Base-by-base conservation (phyloP, 371 early-diverging fungal species). In the Entomophthora muscae region DNA sequence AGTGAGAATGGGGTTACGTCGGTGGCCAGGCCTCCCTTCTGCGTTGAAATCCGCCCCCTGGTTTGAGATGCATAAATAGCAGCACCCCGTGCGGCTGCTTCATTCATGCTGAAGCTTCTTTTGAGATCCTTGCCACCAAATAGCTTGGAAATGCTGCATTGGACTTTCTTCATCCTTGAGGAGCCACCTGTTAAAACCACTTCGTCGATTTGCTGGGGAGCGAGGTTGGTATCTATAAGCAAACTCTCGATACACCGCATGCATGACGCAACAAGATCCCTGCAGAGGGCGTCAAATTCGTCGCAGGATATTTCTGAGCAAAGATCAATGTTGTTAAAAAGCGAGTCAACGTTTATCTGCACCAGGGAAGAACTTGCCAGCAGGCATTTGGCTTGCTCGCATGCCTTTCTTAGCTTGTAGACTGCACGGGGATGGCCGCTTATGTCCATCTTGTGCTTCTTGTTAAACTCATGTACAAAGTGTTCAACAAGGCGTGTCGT, bases 181-280 rank as follows among this genome's bases (percentile, higher is more conserved):
- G 95, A 96, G 73, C 99, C 99, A 73, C 99, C 99, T 61, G 98
- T 99, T 58, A 99, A 83, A 64, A 99, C 93, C 65, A 99, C 93
- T 73, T 99, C 98, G 73, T 91, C 84, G 64, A 99, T 90, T 64
- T 91, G 88, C 62, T 78, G 80, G 78, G 88, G 83, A 54, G 75
- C 67, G 64, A 99, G 73, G 63, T 83, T 84, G 64, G 99, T 95
- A 81, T 99, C 99, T 80, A 88, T 88, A 64, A 99, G 73, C 24
- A 98, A 98, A 76, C 90, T 88, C 73, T 93, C 90, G 75, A 98
- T 97, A 65, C 98, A 98, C 74, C 90, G 87, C 69, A 95, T 74
- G 56, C 99, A 98, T 73, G 88, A 86, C 73, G 92, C 83, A 72
- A 98, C 85, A 65, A 98, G 78, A 63, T 85, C 76, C 68, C 83